These are phyloP conservation scores for Guillardia theta DNA, from an alignment of 78 protist species.

Conservation along the genomic window DNA sequence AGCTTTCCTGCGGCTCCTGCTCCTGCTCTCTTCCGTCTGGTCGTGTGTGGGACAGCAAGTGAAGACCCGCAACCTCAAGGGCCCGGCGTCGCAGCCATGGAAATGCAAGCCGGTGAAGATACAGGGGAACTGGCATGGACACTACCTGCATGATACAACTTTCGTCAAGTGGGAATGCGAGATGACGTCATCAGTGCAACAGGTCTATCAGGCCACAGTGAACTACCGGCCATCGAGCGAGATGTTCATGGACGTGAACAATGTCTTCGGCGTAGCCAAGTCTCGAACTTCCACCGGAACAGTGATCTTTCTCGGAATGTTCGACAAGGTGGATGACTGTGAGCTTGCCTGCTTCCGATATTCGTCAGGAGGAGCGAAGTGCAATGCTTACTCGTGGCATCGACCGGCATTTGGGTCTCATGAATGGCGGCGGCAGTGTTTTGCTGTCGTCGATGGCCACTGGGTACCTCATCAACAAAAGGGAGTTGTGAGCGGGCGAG, in stretches of 20 bases:
- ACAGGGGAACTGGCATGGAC: too few relatives aligned
- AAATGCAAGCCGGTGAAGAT: background rate
- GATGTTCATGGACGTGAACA: background rate
- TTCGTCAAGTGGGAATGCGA: background rate
- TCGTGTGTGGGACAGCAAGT: too few relatives aligned
- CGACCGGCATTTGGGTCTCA: background rate
- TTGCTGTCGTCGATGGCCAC: background rate
- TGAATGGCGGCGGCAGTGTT: background rate
- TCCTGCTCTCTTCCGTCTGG: too few relatives aligned
- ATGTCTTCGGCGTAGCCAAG: background rate
- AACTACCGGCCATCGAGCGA: background rate
- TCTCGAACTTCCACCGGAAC: background rate
- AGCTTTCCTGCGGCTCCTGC: too few relatives aligned
- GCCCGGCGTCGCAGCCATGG: background rate
- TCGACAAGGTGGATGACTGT: background rate
- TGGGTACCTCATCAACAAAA: background rate
- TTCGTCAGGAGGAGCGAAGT: background rate
- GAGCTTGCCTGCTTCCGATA: background rate
- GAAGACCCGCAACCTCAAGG: conserved; percentile 11
- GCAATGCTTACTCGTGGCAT: conserved; percentile 1
- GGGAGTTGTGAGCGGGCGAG: background rate
- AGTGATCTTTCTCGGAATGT: background rate
- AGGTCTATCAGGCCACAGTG: background rate
- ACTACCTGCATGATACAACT: background rate
- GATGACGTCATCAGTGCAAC: background rate